Percentiles rank a stretch among this genome's conserved stretches.
These are phyloP conservation scores for Sequoia sempervirens DNA, from an alignment of 75 land plant species.

Conservation along the genomic window DNA sequence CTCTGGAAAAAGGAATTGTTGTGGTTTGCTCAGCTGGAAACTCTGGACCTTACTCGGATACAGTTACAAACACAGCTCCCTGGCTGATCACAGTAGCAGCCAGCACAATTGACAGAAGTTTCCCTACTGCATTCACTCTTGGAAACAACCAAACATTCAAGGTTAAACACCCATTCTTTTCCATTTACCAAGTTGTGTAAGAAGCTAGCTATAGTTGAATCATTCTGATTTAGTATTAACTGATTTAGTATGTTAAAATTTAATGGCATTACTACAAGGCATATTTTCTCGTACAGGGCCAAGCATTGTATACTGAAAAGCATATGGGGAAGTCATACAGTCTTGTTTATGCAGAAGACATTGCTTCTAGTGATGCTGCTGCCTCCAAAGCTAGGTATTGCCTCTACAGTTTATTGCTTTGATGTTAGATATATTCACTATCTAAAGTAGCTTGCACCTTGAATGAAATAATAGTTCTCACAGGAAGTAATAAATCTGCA, in stretches of 20 bases:
- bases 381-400: slow-evolving; percentile 26
- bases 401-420: not conserved
- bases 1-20: slow-evolving; percentile 30
- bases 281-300: slow-evolving; percentile 28
- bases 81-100: slow-evolving; percentile 46
- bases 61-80: slow-evolving; percentile 49
- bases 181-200: not conserved
- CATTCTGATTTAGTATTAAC: not conserved
- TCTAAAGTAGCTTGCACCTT: not conserved
- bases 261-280: not conserved
- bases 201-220: not conserved
- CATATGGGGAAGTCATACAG: slow-evolving; percentile 10
- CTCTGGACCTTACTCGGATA: slow-evolving; percentile 43
- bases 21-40: slow-evolving; percentile 42
- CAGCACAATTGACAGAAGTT: slow-evolving; percentile 34
- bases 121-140: slow-evolving; percentile 39
- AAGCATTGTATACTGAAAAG: slow-evolving; percentile 23
- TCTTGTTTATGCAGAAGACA: slow-evolving; percentile 38
- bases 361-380: slow-evolving; percentile 21
- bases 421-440: not conserved
- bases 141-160: slow-evolving; percentile 31
- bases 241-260: not conserved
- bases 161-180: slow-evolving; percentile 11
- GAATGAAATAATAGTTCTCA: slow-evolving; percentile 7
- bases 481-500: slow-evolving; percentile 13